Conservation (phyloP, 1,284 basidiomycete genomes). For the Ustilago nuda region DNA sequence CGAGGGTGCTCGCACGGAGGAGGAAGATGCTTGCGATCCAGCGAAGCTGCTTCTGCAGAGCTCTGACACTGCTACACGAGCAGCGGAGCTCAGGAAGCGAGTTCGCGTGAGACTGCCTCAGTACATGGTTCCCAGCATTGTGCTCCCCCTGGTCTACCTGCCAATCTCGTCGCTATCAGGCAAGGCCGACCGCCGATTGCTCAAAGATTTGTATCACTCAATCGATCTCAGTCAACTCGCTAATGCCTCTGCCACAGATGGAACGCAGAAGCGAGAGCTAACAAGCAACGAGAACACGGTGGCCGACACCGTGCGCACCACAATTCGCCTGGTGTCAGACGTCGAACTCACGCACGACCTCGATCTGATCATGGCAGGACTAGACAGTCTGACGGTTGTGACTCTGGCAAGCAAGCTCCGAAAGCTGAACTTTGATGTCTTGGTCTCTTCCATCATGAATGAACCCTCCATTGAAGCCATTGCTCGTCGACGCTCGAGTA, state of each 20-base stretch:
- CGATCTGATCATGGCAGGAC: slow-evolving; percentile 57
- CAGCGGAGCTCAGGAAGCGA: slow-evolving; percentile 16
- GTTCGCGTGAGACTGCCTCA: slow-evolving; percentile 49
- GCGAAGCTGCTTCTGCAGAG: slow-evolving; percentile 9
- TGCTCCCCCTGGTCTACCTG: slow-evolving; percentile 50
- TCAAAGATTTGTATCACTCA: slow-evolving; percentile 41
- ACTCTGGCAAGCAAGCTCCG: slow-evolving; percentile 52
- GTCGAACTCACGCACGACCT: slow-evolving; percentile 20
- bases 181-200: slow-evolving; percentile 53
- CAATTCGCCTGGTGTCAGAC: slow-evolving; percentile 22
- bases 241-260: neutral
- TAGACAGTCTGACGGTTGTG: slow-evolving; percentile 64
- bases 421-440: slow-evolving; percentile 31
- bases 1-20: slow-evolving; percentile 20
- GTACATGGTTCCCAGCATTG: slow-evolving; percentile 63
- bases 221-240: slow-evolving; percentile 18
- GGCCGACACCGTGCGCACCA: slow-evolving; percentile 28
- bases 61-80: slow-evolving; percentile 15
- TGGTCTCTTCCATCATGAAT: slow-evolving; percentile 48
- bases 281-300: slow-evolving; percentile 34
- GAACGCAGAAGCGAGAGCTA: slow-evolving; percentile 18
- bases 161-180: slow-evolving; percentile 61
- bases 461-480: slow-evolving; percentile 53
- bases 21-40: slow-evolving; percentile 5
- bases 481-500: slow-evolving; percentile 13